phyloP scores from a whole-genome alignment of 73 alveolate genomes.

The Paramecium octaurelia region DNA sequence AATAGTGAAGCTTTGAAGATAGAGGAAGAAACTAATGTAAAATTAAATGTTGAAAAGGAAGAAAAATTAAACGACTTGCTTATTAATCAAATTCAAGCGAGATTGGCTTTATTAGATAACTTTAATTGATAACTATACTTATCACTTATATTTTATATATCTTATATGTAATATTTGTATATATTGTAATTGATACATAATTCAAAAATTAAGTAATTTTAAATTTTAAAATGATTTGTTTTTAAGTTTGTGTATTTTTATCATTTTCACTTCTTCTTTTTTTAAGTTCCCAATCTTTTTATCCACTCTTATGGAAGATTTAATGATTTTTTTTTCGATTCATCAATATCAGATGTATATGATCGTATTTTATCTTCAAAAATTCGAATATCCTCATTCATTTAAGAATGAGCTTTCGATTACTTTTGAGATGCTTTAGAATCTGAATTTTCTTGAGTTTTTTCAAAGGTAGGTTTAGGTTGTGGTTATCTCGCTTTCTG shows the following conservation, averaged over 20 bases:
- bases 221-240: not conserved
- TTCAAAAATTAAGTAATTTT: not conserved
- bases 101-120: not conserved
- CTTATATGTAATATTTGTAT: not conserved
- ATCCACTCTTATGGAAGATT: not conserved
- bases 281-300: not conserved
- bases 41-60: not conserved
- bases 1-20: not conserved
- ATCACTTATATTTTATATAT: not conserved
- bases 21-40: not conserved
- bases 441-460: not conserved
- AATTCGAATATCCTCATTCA: not conserved
- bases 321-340: not conserved
- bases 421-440: not conserved
- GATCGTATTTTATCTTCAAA: not conserved
- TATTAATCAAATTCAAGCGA: not conserved
- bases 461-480: not conserved
- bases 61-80: not conserved
- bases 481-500: not conserved
- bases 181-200: not conserved
- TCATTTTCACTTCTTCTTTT: not conserved
- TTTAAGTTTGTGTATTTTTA: not conserved
- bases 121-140: not conserved
- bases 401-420: not conserved
- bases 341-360: not conserved